A percentile compares a stretch with the other conserved stretches of the same genome.
phyloP scores from a whole-genome alignment of 164 flowering plant genomes.

The grape (Vitis vinifera) region ASM3070453v1 NC_081821.1:3827501-3828000 shows the following conservation, averaged over 20 bases:
- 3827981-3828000: too few species aligned
- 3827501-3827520: slow-evolving; percentile 5
- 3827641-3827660: neutral
- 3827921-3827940: too few species aligned
- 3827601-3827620: neutral
- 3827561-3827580: neutral
- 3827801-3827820: slow-evolving; percentile 70
- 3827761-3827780: slow-evolving; percentile 82
- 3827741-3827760: slow-evolving; percentile 88
- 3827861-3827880: too few species aligned
- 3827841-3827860: slow-evolving; percentile 20
- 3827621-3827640: neutral
- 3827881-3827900: too few species aligned
- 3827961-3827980: too few species aligned
- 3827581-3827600: neutral
- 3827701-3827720: slow-evolving; percentile 62
- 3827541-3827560: neutral
- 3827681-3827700: neutral
- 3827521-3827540: neutral
- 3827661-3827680: neutral
- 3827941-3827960: too few species aligned
- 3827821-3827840: slow-evolving; percentile 93
- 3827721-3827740: slow-evolving; percentile 98
- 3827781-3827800: slow-evolving; percentile 92
- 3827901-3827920: too few species aligned